These are phyloP conservation scores for Xerocomus potaroensis DNA, from an alignment of 768 basidiomycete genomes.

Conservation along the genomic window DNA sequence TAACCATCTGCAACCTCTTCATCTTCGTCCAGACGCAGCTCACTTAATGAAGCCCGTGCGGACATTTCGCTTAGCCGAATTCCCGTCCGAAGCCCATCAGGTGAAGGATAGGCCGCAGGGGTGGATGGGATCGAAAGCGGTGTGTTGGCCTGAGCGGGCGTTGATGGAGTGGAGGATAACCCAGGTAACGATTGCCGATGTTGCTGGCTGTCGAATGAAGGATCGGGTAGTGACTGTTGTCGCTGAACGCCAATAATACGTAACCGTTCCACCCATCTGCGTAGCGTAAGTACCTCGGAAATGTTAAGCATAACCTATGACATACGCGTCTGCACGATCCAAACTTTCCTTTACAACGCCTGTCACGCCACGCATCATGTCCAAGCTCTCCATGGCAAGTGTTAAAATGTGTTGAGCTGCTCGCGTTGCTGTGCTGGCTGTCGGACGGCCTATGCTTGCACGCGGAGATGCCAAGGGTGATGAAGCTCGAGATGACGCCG, in stretches of 20 bases:
- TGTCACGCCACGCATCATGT: slow-evolving; percentile 90
- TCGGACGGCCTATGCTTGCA: slow-evolving; percentile 25
- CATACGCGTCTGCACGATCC: slow-evolving; percentile 82
- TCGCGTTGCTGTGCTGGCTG: slow-evolving; percentile 55
- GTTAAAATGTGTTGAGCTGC: slow-evolving; percentile 80
- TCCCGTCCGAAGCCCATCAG: slow-evolving; percentile 24
- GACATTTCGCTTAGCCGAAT: slow-evolving; percentile 26
- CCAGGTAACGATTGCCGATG: slow-evolving; percentile 23
- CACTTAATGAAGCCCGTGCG: slow-evolving; percentile 29
- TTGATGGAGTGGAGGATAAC: slow-evolving; percentile 29
- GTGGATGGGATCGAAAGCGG: slow-evolving; percentile 30
- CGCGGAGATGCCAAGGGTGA: slow-evolving; percentile 30
- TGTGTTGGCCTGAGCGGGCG: slow-evolving; percentile 25
- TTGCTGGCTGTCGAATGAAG: slow-evolving; percentile 10
- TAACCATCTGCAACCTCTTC: slow-evolving; percentile 8
- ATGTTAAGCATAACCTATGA: slow-evolving; percentile 12
- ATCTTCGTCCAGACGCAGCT: slow-evolving; percentile 25
- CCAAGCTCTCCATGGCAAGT: slow-evolving; percentile 86
- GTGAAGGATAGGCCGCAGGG: slow-evolving; percentile 22
- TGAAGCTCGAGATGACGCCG: slow-evolving; percentile 33
- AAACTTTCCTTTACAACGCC: slow-evolving; percentile 82
- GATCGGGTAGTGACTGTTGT: slow-evolving; percentile 28
- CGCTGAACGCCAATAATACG: slow-evolving; percentile 75
- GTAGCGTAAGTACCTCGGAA: slow-evolving; percentile 2
- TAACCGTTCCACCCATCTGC: slow-evolving; percentile 79